A percentile compares a stretch with the other conserved stretches of the same genome.
Conservation (phyloP, 179 eudicot species). For the Patellifolia procumbens region DNA sequence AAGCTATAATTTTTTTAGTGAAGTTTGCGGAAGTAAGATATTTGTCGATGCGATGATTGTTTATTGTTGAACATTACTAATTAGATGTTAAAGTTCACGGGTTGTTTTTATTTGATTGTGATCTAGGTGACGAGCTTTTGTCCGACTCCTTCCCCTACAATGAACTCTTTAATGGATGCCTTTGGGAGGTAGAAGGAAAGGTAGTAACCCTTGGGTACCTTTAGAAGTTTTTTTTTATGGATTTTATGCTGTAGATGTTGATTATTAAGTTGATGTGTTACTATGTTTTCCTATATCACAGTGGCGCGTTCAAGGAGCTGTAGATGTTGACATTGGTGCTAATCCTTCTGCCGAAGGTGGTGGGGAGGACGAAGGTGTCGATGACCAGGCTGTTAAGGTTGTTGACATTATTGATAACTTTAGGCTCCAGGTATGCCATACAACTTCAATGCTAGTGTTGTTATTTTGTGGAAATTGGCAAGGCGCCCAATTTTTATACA, state of each 20-base stretch:
- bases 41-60: not conserved
- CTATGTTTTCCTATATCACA: conserved; percentile 16
- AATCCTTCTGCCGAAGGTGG: conserved; percentile 91
- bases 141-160: conserved; percentile 81
- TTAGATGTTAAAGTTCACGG: no score
- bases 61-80: not conserved
- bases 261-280: not conserved
- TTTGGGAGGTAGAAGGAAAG: conserved; percentile 60
- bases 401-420: conserved; percentile 90
- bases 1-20: no score
- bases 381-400: conserved; percentile 69
- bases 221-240: not conserved
- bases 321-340: conserved; percentile 75
- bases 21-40: no score
- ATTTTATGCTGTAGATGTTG: not conserved
- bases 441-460: not conserved
- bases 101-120: no score
- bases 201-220: conserved; percentile 23
- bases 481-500: not conserved
- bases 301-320: conserved; percentile 75
- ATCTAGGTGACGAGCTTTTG: conserved; percentile 83
- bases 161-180: conserved; percentile 59
- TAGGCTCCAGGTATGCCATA: conserved; percentile 65
- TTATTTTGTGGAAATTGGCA: no score
- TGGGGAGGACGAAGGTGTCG: conserved; percentile 70